Conservation (phyloP, 2,329 filamentous ascomycete species). For the Cadophora luteo-olivacea region DNA sequence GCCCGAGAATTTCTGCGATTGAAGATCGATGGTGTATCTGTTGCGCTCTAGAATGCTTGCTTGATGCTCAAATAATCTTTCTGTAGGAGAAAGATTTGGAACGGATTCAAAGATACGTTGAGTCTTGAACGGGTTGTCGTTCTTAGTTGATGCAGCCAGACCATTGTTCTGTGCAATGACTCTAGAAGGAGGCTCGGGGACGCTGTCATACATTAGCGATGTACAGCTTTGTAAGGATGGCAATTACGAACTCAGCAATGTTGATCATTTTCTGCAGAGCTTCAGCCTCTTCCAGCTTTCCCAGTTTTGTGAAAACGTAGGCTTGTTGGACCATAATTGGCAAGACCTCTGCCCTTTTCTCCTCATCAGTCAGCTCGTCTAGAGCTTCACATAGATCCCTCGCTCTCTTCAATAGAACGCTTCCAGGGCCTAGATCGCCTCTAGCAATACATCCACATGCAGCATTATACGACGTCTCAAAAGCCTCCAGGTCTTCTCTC, state of each 20-base stretch:
- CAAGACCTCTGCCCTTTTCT: constrained; percentile 75
- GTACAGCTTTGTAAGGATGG: constrained; percentile 10
- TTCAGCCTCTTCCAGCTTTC: constrained; percentile 69
- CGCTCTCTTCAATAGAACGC: constrained; percentile 72
- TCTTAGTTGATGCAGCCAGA: constrained; percentile 51
- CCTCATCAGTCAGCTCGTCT: constrained; percentile 75
- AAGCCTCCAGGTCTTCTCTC: constrained; percentile 72
- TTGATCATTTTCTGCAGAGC: constrained; percentile 67
- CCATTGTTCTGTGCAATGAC: constrained; percentile 72
- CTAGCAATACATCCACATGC: constrained; percentile 76
- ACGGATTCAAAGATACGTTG: constrained; percentile 66
- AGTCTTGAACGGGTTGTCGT: constrained; percentile 70
- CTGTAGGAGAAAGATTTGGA: constrained; percentile 58
- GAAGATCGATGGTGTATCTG: constrained; percentile 66
- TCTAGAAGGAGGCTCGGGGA: constrained; percentile 70
- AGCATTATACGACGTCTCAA: constrained; percentile 83
- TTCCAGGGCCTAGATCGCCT: constrained; percentile 69
- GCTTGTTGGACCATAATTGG: constrained; percentile 80
- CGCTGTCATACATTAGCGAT: constrained; percentile 53
- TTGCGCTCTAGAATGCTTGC: constrained; percentile 66
- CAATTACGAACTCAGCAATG: constrained; percentile 62
- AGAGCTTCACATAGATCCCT: constrained; percentile 74
- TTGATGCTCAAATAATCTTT: constrained; percentile 78
- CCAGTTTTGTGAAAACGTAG: constrained; percentile 72
- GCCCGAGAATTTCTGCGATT: constrained; percentile 71